Percentiles rank a stretch among this genome's conserved stretches.
Conservation (phyloP, 345 rosid genomes). For the Limnanthes douglasii region DNA sequence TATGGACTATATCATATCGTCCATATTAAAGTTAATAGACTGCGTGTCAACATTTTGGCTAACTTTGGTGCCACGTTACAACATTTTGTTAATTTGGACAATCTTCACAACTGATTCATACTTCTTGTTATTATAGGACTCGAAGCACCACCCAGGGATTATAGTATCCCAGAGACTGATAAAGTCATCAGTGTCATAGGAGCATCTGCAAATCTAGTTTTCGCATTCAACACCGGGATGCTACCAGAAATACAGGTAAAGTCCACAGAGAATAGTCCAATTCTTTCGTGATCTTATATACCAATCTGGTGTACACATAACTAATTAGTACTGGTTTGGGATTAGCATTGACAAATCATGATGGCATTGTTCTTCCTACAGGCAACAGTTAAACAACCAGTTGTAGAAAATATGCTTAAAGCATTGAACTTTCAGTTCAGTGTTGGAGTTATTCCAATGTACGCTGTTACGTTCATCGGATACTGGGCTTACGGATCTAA, state of each 20-base stretch:
- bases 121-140: constrained; percentile 29
- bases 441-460: constrained; percentile 59
- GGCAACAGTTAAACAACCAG: constrained; percentile 84
- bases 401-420: constrained; percentile 67
- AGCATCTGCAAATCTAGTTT: constrained; percentile 72
- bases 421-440: constrained; percentile 79
- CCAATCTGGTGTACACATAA: neutral
- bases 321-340: neutral
- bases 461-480: constrained; percentile 51
- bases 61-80: too few species aligned
- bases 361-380: constrained; percentile 8
- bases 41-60: too few species aligned
- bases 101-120: neutral
- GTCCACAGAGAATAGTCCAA: neutral
- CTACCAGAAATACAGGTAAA: constrained; percentile 77
- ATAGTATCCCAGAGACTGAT: constrained; percentile 40
- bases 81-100: too few species aligned
- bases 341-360: neutral
- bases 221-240: constrained; percentile 96
- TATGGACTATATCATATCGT: too few species aligned
- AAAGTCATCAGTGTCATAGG: constrained; percentile 58
- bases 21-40: too few species aligned
- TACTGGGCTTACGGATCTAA: constrained; percentile 97
- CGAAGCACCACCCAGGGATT: constrained; percentile 56
- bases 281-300: too few species aligned